phyloP scores from a whole-genome alignment of 805 yeast species.

The Wickerhamiella brachini region DNA sequence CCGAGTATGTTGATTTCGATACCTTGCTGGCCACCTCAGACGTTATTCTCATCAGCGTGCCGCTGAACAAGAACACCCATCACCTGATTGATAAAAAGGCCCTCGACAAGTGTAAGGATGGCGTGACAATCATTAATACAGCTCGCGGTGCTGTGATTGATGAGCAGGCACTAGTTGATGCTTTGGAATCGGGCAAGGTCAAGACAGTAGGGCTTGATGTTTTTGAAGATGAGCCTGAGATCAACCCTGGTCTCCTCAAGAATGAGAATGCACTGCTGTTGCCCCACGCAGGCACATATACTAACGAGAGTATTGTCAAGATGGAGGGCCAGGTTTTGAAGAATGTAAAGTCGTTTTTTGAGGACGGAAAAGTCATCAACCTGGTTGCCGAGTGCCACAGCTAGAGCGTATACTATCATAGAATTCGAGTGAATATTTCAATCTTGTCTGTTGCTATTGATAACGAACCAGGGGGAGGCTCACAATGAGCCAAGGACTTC shows the following conservation, averaged over 20 bases:
- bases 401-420: not conserved
- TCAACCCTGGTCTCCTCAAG: constrained; percentile 32
- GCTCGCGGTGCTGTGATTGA: constrained; percentile 51
- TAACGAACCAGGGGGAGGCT: too few species aligned
- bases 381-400: constrained; percentile 56
- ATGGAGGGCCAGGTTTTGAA: constrained; percentile 73
- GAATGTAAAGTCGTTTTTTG: constrained; percentile 46
- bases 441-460: too few species aligned
- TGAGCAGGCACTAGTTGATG: constrained; percentile 35
- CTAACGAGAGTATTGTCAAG: constrained; percentile 34
- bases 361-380: constrained; percentile 54
- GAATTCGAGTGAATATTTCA: too few species aligned
- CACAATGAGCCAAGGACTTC: too few species aligned
- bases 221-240: constrained; percentile 45
- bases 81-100: constrained; percentile 35
- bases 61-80: constrained; percentile 38
- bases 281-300: constrained; percentile 41
- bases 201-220: constrained; percentile 45
- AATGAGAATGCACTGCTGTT: constrained; percentile 36
- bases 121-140: constrained; percentile 41
- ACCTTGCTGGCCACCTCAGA: constrained; percentile 35
- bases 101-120: constrained; percentile 38
- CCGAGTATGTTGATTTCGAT: constrained; percentile 34
- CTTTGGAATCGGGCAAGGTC: constrained; percentile 37
- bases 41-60: constrained; percentile 36